These are phyloP conservation scores for Fusarium subtropicale DNA, from an alignment of 2,329 filamentous ascomycete species.

Conservation along the genomic window DNA sequence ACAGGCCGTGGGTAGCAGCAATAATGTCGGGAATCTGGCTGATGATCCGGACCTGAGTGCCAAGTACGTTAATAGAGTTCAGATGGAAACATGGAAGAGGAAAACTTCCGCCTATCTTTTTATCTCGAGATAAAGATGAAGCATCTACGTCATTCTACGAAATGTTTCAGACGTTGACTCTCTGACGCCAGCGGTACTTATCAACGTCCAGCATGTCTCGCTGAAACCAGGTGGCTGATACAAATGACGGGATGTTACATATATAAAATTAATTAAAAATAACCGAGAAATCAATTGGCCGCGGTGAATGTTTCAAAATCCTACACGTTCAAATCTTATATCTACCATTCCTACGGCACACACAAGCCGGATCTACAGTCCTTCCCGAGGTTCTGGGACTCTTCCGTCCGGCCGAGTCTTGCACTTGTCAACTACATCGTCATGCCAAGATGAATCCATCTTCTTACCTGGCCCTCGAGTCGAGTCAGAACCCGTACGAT, in stretches of 20 bases:
- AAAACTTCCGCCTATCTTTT: not conserved
- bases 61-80: not conserved
- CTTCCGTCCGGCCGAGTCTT: not conserved
- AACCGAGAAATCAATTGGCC: no score
- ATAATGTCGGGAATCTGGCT: not conserved
- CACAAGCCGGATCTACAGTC: not conserved
- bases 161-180: not conserved
- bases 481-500: not conserved
- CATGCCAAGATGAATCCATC: not conserved
- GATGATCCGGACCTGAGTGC: not conserved
- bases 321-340: not conserved
- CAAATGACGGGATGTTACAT: not conserved
- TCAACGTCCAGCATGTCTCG: not conserved
- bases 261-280: not conserved
- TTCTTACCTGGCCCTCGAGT: not conserved
- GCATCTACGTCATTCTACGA: not conserved
- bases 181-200: not conserved
- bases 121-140: not conserved
- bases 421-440: not conserved
- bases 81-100: not conserved
- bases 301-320: no score
- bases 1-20: not conserved
- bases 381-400: not conserved
- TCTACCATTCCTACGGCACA: not conserved
- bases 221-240: not conserved